Evolutionary conservation across 202 grass and related monocot genomes (phyloP).

Genomic region (Brachypodium distachyon): DNA sequence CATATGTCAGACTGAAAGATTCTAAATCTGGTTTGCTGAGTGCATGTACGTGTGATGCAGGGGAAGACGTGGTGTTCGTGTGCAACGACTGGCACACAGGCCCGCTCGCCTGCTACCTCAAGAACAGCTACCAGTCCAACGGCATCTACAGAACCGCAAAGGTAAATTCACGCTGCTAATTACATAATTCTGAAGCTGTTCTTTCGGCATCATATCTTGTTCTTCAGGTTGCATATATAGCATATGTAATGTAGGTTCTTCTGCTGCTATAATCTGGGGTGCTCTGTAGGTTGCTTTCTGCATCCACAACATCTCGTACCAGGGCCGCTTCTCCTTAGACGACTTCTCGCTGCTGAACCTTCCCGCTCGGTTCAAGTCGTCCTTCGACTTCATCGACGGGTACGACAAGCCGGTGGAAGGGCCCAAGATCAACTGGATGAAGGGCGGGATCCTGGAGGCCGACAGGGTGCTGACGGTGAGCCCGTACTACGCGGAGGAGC

Average conservation of each 20-base stretch:
- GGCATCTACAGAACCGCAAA: slow-evolving; percentile 79
- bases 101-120: slow-evolving; percentile 63
- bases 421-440: slow-evolving; percentile 95
- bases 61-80: slow-evolving; percentile 83
- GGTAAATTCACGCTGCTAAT: no score
- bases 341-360: slow-evolving; percentile 67
- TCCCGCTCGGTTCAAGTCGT: slow-evolving; percentile 63
- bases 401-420: slow-evolving; percentile 81
- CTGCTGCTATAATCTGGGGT: no score
- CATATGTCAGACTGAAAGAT: no score
- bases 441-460: slow-evolving; percentile 62
- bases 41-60: no score
- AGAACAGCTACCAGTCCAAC: slow-evolving; percentile 60
- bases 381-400: slow-evolving; percentile 83
- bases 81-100: slow-evolving; percentile 96
- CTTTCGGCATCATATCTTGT: not conserved
- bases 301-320: slow-evolving; percentile 97
- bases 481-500: slow-evolving; percentile 83
- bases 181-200: not conserved
- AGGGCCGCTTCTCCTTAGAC: slow-evolving; percentile 53
- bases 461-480: slow-evolving; percentile 74
- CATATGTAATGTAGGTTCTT: no score
- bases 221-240: not conserved
- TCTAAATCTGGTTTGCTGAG: no score
- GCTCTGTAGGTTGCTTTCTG: slow-evolving; percentile 72